A percentile compares a stretch with the other conserved stretches of the same genome.
Evolutionary conservation across 2,329 filamentous ascomycete species (phyloP).

Genomic region (Hypoxylon sp.): DNA sequence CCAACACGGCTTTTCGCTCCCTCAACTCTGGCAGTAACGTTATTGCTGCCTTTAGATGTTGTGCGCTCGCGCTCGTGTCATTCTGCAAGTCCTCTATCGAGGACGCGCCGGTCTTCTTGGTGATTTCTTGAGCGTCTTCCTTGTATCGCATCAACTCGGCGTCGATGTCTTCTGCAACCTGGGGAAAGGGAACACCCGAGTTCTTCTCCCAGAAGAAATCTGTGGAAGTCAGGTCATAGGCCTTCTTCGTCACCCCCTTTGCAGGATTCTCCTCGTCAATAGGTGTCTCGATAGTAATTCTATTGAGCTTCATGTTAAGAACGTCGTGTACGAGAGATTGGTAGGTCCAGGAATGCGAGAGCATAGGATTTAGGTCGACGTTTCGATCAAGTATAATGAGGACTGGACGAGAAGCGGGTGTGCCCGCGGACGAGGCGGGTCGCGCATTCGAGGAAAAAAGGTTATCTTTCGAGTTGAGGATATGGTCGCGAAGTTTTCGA

Average conservation of each 20-base stretch:
- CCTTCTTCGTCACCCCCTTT: slow-evolving; percentile 85
- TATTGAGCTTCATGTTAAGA: slow-evolving; percentile 86
- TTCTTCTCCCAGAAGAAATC: slow-evolving; percentile 99
- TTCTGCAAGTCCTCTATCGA: slow-evolving; percentile 94
- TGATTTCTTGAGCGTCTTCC: slow-evolving; percentile 93
- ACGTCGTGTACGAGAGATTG: slow-evolving; percentile 81
- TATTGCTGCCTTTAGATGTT: slow-evolving; percentile 96
- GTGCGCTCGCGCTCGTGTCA: slow-evolving; percentile 88
- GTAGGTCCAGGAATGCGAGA: slow-evolving; percentile 93
- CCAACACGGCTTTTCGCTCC: slow-evolving; percentile 91
- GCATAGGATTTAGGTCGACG: slow-evolving; percentile 95
- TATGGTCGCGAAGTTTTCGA: slow-evolving; percentile 94
- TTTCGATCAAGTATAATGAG: slow-evolving; percentile 96
- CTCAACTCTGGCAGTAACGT: slow-evolving; percentile 91
- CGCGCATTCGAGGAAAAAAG: slow-evolving; percentile 82
- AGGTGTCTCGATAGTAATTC: slow-evolving; percentile 91
- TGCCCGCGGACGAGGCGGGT: slow-evolving; percentile 69
- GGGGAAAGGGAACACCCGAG: slow-evolving; percentile 89
- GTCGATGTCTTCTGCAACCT: slow-evolving; percentile 97
- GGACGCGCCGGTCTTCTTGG: slow-evolving; percentile 92
- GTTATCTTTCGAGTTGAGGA: slow-evolving; percentile 98
- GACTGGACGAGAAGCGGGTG: slow-evolving; percentile 84
- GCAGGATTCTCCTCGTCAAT: slow-evolving; percentile 82
- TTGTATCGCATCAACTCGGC: slow-evolving; percentile 94
- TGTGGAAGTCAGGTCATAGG: slow-evolving; percentile 88